A percentile compares a stretch with the other conserved stretches of the same genome.
Evolutionary conservation across 2,329 filamentous ascomycete species (phyloP).

Genomic region (Teratosphaeria destructans): DNA sequence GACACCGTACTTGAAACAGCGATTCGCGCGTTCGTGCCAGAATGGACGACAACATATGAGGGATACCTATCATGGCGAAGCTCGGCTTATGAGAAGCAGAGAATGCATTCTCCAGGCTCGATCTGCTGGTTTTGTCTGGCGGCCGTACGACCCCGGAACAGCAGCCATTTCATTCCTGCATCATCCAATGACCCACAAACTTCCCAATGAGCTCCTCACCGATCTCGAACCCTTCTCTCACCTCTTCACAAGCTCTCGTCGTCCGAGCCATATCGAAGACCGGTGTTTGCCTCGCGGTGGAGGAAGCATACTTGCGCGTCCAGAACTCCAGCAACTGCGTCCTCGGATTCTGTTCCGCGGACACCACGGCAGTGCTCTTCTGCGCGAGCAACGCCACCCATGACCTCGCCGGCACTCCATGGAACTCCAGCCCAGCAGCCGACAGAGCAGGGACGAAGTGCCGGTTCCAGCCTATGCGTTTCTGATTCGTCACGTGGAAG

Average conservation of each 20-base stretch:
- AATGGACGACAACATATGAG: not conserved
- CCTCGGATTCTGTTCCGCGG: not conserved
- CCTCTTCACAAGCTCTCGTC: not conserved
- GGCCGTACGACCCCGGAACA: not conserved
- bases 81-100: not conserved
- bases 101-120: too few species aligned
- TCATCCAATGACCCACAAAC: not conserved
- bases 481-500: not conserved
- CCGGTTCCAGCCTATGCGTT: not conserved
- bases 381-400: not conserved
- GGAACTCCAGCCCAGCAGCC: not conserved
- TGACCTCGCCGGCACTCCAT: not conserved
- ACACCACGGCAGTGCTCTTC: not conserved
- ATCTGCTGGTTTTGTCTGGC: too few species aligned
- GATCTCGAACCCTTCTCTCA: not conserved
- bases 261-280: not conserved
- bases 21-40: too few species aligned
- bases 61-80: not conserved
- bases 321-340: not conserved
- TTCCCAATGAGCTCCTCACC: not conserved
- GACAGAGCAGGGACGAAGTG: not conserved
- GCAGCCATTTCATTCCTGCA: not conserved
- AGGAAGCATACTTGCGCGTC: not conserved
- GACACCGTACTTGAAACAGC: too few species aligned
- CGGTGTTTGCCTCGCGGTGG: not conserved